A percentile compares a stretch with the other conserved stretches of the same genome.
phyloP scores from a whole-genome alignment of 352 stramenopile genomes.

The Globisporangium spinosum region DNA sequence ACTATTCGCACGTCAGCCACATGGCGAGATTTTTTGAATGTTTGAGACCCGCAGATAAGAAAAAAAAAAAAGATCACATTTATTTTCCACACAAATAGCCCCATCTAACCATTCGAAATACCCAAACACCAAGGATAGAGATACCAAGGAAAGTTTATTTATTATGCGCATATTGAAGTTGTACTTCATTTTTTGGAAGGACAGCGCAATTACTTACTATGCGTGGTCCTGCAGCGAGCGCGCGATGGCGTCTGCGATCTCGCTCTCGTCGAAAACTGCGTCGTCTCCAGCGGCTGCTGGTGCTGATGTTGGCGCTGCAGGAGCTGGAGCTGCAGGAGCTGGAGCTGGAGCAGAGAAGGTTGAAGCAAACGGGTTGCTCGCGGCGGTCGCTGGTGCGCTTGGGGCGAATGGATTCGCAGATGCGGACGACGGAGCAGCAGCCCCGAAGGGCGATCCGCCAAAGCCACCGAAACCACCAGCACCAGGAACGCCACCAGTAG shows the following conservation, averaged over 20 bases:
- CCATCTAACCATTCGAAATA: background rate
- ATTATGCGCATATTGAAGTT: background rate
- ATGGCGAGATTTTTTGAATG: background rate
- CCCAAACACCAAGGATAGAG: background rate
- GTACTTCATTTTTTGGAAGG: background rate
- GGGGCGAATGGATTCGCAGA: conserved; percentile 39
- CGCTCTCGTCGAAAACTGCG: conserved; percentile 61
- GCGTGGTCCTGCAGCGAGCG: conserved; percentile 72
- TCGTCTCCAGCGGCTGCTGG: conserved; percentile 19
- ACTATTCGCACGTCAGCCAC: conserved; percentile 15
- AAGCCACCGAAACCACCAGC: conserved; percentile 10
- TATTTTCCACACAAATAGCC: background rate
- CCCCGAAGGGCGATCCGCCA: conserved; percentile 28
- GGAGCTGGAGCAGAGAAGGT: conserved; percentile 14
- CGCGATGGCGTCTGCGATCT: conserved; percentile 76
- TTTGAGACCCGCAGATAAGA: background rate
- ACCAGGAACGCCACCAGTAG: conserved; percentile 15
- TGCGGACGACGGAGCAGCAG: conserved; percentile 18
- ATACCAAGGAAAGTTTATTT: background rate
- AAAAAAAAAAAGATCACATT: background rate
- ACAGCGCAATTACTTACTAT: background rate
- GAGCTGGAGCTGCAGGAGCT: conserved; percentile 7
- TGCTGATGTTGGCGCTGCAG: conserved; percentile 14
- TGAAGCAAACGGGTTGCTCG: conserved; percentile 31
- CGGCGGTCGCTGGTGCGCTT: background rate